Evolutionary conservation across 495 filamentous ascomycete species (phyloP).

Genomic region (Hypoxylon perforatum): DNA sequence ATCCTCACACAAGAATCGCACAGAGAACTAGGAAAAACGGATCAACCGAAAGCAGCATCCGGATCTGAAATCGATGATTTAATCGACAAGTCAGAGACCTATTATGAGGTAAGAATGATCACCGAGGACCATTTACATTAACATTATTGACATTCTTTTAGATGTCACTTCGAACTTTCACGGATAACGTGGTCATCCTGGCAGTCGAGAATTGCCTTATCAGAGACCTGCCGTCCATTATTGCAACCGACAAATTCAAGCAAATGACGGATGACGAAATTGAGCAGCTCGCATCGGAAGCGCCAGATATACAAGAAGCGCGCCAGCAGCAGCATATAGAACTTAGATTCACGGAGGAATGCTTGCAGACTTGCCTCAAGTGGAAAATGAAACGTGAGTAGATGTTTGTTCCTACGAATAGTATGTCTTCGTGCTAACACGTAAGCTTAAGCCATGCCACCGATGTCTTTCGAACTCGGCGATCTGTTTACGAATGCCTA

Average conservation of each 20-base stretch:
- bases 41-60: background rate
- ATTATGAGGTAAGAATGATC: conserved; percentile 46
- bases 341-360: conserved; percentile 37
- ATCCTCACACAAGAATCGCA: conserved; percentile 21
- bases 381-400: conserved; percentile 18
- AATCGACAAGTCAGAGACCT: conserved; percentile 50
- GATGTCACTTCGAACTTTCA: conserved; percentile 50
- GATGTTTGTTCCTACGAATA: background rate
- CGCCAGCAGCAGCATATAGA: conserved; percentile 31
- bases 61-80: conserved; percentile 46
- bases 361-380: conserved; percentile 42
- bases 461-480: background rate
- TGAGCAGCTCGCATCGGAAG: conserved; percentile 34
- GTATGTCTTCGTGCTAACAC: background rate
- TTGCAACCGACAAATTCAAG: conserved; percentile 23
- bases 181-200: conserved; percentile 49
- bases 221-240: conserved; percentile 35
- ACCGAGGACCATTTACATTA: background rate
- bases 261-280: conserved; percentile 39
- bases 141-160: conserved; percentile 18
- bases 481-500: too few species aligned
- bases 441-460: background rate
- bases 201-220: conserved; percentile 47
- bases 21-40: background rate
- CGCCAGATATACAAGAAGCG: conserved; percentile 24